A percentile compares a stretch with the other conserved stretches of the same genome.
These are phyloP conservation scores for Claviceps monticola DNA, from an alignment of 2,329 filamentous ascomycete species.

Conservation along the genomic window DNA sequence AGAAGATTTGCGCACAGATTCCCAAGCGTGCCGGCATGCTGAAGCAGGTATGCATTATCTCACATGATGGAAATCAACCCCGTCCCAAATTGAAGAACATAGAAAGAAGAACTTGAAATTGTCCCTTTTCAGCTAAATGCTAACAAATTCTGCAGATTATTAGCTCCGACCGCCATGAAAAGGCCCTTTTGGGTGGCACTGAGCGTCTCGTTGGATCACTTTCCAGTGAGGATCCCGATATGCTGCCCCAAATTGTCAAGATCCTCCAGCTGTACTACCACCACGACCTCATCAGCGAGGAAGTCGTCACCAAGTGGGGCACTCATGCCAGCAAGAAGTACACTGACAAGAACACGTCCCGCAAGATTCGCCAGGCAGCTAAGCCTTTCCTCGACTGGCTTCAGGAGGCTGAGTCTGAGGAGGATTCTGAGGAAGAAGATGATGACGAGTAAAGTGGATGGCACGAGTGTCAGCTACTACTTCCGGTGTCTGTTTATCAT, in stretches of 20 bases:
- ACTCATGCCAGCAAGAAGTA: slow-evolving; percentile 97
- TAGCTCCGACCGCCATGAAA: slow-evolving; percentile 85
- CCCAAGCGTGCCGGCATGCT: slow-evolving; percentile 71
- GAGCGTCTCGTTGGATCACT: slow-evolving; percentile 71
- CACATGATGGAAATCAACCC: neutral
- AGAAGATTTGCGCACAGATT: slow-evolving; percentile 80
- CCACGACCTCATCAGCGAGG: slow-evolving; percentile 77
- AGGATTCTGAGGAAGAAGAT: slow-evolving; percentile 52
- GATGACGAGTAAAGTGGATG: slow-evolving; percentile 11
- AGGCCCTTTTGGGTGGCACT: slow-evolving; percentile 85
- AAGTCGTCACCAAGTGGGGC: slow-evolving; percentile 81
- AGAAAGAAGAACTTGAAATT: no score
- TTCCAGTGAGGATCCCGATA: slow-evolving; percentile 64
- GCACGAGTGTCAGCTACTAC: neutral
- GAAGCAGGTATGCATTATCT: slow-evolving; percentile 52
- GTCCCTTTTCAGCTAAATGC: neutral
- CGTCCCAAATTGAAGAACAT: neutral
- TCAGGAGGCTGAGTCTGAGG: slow-evolving; percentile 60
- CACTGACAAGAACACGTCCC: slow-evolving; percentile 74
- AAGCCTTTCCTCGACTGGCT: slow-evolving; percentile 94
- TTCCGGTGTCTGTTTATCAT: neutral
- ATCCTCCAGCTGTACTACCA: slow-evolving; percentile 86
- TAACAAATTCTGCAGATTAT: slow-evolving; percentile 25
- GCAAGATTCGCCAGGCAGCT: slow-evolving; percentile 90
- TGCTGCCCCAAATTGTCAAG: slow-evolving; percentile 63